Conservation (phyloP, 2,329 filamentous ascomycete genomes). For the Pseudocercospora cruenta region DNA sequence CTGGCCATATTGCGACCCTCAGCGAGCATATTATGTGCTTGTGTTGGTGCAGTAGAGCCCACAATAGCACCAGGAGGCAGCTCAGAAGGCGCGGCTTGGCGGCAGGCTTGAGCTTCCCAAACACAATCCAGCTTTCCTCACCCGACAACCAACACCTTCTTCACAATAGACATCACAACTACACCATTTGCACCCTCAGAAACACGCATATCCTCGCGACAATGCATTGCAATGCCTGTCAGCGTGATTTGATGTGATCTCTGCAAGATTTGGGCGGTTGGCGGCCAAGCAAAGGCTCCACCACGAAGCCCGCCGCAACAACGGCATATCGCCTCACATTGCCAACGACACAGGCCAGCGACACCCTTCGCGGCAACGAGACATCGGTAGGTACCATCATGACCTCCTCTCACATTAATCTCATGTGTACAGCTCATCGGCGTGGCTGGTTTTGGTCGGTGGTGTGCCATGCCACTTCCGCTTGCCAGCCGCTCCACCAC, state of each 20-base stretch:
- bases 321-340: background rate
- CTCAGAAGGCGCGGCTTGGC: slow-evolving; percentile 11
- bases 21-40: background rate
- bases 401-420: slow-evolving; percentile 5
- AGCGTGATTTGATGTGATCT: background rate
- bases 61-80: background rate
- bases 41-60: background rate
- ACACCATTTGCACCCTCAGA: background rate
- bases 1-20: background rate
- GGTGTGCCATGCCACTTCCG: background rate
- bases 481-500: background rate
- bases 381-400: slow-evolving; percentile 4
- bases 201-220: background rate
- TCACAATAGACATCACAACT: slow-evolving; percentile 8
- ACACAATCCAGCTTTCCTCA: slow-evolving; percentile 7
- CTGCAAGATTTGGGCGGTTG: slow-evolving; percentile 3
- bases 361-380: background rate
- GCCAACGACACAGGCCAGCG: background rate
- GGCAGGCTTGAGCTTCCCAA: slow-evolving; percentile 14
- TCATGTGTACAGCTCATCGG: background rate
- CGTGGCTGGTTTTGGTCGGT: background rate
- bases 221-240: slow-evolving; percentile 7
- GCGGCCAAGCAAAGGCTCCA: slow-evolving; percentile 4
- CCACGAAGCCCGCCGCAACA: background rate
- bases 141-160: slow-evolving; percentile 11